Evolutionary conservation across 257 asterid species (phyloP).

Genomic region (Coffea canephora): DNA sequence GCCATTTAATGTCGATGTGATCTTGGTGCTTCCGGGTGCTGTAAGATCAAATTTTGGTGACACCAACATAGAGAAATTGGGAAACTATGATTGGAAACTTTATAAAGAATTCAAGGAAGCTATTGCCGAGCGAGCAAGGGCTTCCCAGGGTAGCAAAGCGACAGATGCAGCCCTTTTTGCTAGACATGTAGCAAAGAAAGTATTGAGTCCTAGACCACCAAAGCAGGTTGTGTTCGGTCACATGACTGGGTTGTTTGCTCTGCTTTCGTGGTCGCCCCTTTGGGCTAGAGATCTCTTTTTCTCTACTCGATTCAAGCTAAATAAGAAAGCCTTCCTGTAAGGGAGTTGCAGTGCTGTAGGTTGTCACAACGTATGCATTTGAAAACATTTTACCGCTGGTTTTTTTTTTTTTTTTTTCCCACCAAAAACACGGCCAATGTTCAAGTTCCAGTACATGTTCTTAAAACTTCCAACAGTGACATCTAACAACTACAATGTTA

Average conservation of each 20-base stretch:
- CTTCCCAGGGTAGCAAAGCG: slow-evolving; percentile 66
- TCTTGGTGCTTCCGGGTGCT: slow-evolving; percentile 59
- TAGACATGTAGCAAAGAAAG: slow-evolving; percentile 46
- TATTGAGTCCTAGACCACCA: slow-evolving; percentile 52
- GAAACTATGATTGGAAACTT: slow-evolving; percentile 56
- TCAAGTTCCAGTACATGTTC: slow-evolving; percentile 8
- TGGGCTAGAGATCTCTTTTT: slow-evolving; percentile 65
- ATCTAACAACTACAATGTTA: slow-evolving; percentile 9
- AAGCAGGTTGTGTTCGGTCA: slow-evolving; percentile 56
- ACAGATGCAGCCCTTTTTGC: slow-evolving; percentile 57
- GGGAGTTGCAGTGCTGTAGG: background rate
- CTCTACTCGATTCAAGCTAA: slow-evolving; percentile 37
- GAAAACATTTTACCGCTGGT: background rate
- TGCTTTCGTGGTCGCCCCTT: slow-evolving; percentile 58
- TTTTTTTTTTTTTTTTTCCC: background rate
- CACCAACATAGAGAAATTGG: slow-evolving; percentile 30
- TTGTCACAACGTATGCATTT: background rate
- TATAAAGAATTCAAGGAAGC: slow-evolving; percentile 47
- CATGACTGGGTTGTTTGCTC: slow-evolving; percentile 49
- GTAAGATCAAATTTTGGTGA: slow-evolving; percentile 53
- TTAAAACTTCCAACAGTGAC: slow-evolving; percentile 12
- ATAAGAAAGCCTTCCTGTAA: slow-evolving; percentile 18
- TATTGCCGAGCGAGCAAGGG: slow-evolving; percentile 53
- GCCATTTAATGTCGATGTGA: slow-evolving; percentile 52
- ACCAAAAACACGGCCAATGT: slow-evolving; percentile 4